Base-by-base conservation (phyloP, 257 asterid species). In the Solanum rostratum region DNA sequence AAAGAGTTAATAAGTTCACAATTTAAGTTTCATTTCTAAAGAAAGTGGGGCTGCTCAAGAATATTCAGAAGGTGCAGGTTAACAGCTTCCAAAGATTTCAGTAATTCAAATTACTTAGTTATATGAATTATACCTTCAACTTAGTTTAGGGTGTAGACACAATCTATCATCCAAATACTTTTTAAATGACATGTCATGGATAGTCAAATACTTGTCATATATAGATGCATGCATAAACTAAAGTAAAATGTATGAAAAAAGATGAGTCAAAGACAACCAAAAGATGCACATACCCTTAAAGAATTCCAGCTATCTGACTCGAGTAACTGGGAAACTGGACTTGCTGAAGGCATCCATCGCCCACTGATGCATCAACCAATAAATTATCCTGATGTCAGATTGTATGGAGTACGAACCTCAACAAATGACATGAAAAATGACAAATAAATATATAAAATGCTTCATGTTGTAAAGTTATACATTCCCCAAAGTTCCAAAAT, bases 281-380 rank as follows among this genome's bases (percentile, higher is more conserved):
- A 84, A 62, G 70, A 69, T 45, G 69, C 73, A 88, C 91, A 24
- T 88, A 95, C 98, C 97, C 90, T 87, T 89, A 91, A 82, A 76
- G 88, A 81, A 87, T 91, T 92, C 97, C 95, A 93, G 90, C 92
- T 91, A 84, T 95, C 98, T 27, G 88, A 91, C 68, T 97, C 98
- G 68, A 88, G 83, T 70, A 88, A 81, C 37, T 86, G 93, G 87
- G 95, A 89, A 78, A 88, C 91, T 84, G 95, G 93, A 88, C 92
- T 90, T 85, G 94, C 88, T 91, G 98, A 90, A 86, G 94, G 86
- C 70, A 87, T 68, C 98, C 98, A 97, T 82, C 95, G 94, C 86
- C 96, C 98, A 90, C 99, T 97, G 98, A 91, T 92, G 95, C 96
- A 93, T 94, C 99, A 94, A 94, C 94, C 95, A 93, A 97, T 90